Base-by-base conservation (phyloP, 441 rosid genomes). In the Breynia disticha region DNA sequence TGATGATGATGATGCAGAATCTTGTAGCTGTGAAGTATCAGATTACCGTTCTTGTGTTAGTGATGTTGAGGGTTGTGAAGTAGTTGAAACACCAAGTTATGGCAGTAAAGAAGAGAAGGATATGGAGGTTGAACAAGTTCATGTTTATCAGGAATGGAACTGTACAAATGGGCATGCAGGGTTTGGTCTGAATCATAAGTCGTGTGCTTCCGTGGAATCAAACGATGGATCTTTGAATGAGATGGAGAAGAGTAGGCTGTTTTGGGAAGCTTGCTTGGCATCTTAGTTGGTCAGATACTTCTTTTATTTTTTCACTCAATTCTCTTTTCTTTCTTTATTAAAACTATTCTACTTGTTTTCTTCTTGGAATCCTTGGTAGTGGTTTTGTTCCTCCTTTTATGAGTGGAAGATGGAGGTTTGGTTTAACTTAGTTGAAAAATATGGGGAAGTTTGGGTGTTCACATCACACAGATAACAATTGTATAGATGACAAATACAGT, bases 251-350 rank as follows among this genome's bases (percentile, higher is more conserved):
- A 24, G 32, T 24, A 24, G 32, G 32, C 4, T 24, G 32, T 24
- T 91, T 52, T 87, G 96, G 96, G 96, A 91, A 54, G 55, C 87
- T 41, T 91, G 96, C 52, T 67, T 87, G 60, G 96, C 98, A 16
- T 87, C 94, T 20, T 91, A 60, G 62, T 3, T 14, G 18, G 8
- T 28, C 16, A 5, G 7, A 37, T 14, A n/a, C n/a, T n/a, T 9
- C 28, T 19, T 59, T n/a, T n/a, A n/a, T 48, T 38, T 49, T 37
- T 5, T 7, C 5, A n/a, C 18, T 46, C 15, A 22, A 35, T 20
- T 38, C 18, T 2, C 1, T 45, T 54, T 12, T 45, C 14, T 7
- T 19, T 51, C n/a, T n/a, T n/a, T n/a, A n/a, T n/a, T n/a, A n/a
- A n/a, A n/a, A n/a, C n/a, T n/a, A n/a, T n/a, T n/a, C n/a, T n/a